Conservation (phyloP, 176 grass and related monocot genomes). For the Aechmea fasciata region DNA sequence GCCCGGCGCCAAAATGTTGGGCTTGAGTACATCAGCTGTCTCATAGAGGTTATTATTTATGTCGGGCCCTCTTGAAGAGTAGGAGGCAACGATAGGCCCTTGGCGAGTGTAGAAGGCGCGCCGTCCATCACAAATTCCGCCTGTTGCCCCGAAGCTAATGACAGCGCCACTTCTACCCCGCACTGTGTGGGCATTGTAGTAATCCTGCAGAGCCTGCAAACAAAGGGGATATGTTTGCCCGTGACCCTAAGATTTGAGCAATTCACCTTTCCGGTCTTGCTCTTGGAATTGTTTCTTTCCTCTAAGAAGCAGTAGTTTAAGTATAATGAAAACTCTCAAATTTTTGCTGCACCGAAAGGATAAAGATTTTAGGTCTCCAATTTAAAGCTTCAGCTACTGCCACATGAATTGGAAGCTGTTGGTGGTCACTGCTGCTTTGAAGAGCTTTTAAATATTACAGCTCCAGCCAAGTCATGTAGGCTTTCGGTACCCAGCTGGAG, state of each 20-base stretch:
- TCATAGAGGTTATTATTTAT: conserved; percentile 39
- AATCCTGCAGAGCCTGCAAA: conserved; percentile 35
- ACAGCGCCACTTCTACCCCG: conserved; percentile 23
- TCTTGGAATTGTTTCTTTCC: conserved; percentile 6
- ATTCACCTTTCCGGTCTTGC: neutral
- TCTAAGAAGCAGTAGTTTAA: too few relatives aligned
- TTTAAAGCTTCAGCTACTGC: too few relatives aligned
- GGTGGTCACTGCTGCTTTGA: too few relatives aligned
- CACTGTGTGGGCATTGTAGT: conserved; percentile 52
- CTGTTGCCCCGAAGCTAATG: conserved; percentile 39
- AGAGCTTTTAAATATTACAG: too few relatives aligned
- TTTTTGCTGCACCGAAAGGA: too few relatives aligned
- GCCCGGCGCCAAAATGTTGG: conserved; percentile 82
- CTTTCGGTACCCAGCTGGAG: too few relatives aligned
- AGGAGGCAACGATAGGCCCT: conserved; percentile 42
- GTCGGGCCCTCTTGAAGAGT: conserved; percentile 78
- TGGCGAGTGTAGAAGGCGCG: conserved; percentile 50
- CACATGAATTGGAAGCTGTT: too few relatives aligned
- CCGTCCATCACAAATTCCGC: conserved; percentile 53
- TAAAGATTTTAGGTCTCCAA: too few relatives aligned
- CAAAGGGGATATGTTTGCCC: neutral
- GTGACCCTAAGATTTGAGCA: neutral
- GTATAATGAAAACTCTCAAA: too few relatives aligned
- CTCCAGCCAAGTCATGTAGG: too few relatives aligned
- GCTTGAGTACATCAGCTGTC: conserved; percentile 70